Evolutionary conservation across 176 grass and related monocot genomes (phyloP), one percentile per base, ranked within the genome.

Genomic region (Areca catechu): DNA sequence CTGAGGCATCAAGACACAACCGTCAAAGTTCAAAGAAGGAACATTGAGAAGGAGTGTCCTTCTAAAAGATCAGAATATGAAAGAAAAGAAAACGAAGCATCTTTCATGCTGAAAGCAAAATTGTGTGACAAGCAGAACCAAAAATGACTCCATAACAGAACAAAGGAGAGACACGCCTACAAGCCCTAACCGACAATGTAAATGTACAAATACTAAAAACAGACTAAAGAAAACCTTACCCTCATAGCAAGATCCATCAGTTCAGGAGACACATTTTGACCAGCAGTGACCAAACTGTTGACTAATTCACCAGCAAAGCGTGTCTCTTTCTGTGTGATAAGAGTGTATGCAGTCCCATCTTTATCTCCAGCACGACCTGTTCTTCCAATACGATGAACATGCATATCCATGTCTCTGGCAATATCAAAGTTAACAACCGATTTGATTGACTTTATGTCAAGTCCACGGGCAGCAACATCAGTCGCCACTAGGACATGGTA

Each of bases 371-470:
- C 92, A 20, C 92, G 86, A 12, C 92, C 92, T 29, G 86, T 96
- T 76, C 92, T 74, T 68, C 92, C 92, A 37, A 97, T 89, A 47
- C 92, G 86, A 67, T 97, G 92, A 67, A 97, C 85, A 82, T 97
- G 92, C 86, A 89, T 91, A 74, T 97, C 92, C 92, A 97, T 90
- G 65, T 97, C 92, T 75, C 85, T 97, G 12, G 86, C 92, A 66
- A 88, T 87, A 73, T 97, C 92, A 34, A 82, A 97, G 61, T 97
- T 97, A 66, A 97, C 92, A 65, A 97, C 86, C 53, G 92, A 88
- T 75, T 97, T 97, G 49, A 97, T 97, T 22, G 92, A 97, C 57
- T 97, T 97, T 71, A 97, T 97, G 79, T 97, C 92, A 50, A 97
- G 80, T 50, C 92, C 92, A 62, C 92, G 86, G 47, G 91, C 91